Base-by-base conservation (phyloP, 345 rosid genomes). In the Citrus reticulata region DNA sequence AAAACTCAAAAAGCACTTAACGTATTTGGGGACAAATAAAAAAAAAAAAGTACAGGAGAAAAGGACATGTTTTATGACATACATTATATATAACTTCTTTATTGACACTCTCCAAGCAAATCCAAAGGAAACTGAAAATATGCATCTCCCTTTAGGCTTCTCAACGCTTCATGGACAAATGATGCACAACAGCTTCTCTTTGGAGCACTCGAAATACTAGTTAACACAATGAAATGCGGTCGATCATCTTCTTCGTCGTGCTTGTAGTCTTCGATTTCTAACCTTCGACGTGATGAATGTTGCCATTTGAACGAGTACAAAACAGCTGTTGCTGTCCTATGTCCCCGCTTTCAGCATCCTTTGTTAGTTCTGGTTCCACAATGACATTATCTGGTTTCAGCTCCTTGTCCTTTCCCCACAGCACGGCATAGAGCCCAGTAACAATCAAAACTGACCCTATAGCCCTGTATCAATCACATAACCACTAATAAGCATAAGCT, bases 321-420 rank as follows among this genome's bases (percentile, higher is more conserved):
- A 57, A 60, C 55, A 83, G 89, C n/a, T 63, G 24, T 67, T 81
- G 89, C n/a, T 68, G 24, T 67, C 86, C 92, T 42, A 86, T 39
- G 75, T 89, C 92, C 17, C 40, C 60, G 24, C 40, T 72, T 13
- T 81, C 79, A 7, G 4, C 46, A 62, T 68, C 32, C 46, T 35
- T 59, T 3, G 68, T 68, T 7, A 30, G 76, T 64, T 67, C 73
- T 16, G 60, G 57, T 20, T 57, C 79, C 73, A 78, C 68, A 22
- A 35, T 63, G 22, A 2, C 29, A 7, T 10, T 6, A 10, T 64
- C 55, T 37, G 3, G 10, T 22, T 77, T 86, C 39, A 61, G 39
- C 83, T 96, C 99, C 83, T 72, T 88, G 58, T 89, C 91, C 79
- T 94, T 96, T 20, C 98, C 99, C 98, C 98, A 96, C 8, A 96